Base-by-base conservation (phyloP, 441 rosid species). In the Aleurites moluccanus region DNA sequence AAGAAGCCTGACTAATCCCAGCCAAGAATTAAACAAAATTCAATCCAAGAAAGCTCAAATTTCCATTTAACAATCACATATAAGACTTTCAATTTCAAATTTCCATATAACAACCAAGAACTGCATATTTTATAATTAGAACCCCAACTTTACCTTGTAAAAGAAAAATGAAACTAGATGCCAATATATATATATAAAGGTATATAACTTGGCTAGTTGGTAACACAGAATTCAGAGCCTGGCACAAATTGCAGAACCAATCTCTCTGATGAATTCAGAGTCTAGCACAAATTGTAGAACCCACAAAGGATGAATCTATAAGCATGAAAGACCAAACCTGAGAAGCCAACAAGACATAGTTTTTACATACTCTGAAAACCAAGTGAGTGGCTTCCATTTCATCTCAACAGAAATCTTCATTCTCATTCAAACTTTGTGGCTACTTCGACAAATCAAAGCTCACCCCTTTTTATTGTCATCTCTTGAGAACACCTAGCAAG, bases 331-430 rank as follows among this genome's bases (percentile, higher is more conserved):
- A 84, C 73, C 78, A 92, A 81, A 55, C 88, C 97, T 14, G 96
- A 75, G 77, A 88, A 83, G 80, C 90, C 85, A 80, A 93, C 85
- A 78, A 96, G 91, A 76, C 81, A 70, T 66, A 3, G 90, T 84
- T 33, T 90, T 77, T 71, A 85, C 61, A 77, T 93, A 82, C 81
- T 88, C 92, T 42, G 91, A 86, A 74, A 89, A 87, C 94, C 94
- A 96, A 78, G 90, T 86, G 44, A 95, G 66, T 57, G 92, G 98
- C 80, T 89, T 93, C 98, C 98, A 93, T 69, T 93, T 89, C 78
- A 93, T 88, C 86, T 91, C 94, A 44, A 95, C 98, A 2, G 98
- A 90, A 66, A 98, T 95, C 87, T 90, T 93, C 89, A 93, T 87
- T 79, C 90, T 89, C 86, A 80, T 91, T 75, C 95, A 91, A n/a